These are phyloP conservation scores for Achaetomium macrosporum DNA, from an alignment of 2,329 filamentous ascomycete species.

Conservation along the genomic window DNA sequence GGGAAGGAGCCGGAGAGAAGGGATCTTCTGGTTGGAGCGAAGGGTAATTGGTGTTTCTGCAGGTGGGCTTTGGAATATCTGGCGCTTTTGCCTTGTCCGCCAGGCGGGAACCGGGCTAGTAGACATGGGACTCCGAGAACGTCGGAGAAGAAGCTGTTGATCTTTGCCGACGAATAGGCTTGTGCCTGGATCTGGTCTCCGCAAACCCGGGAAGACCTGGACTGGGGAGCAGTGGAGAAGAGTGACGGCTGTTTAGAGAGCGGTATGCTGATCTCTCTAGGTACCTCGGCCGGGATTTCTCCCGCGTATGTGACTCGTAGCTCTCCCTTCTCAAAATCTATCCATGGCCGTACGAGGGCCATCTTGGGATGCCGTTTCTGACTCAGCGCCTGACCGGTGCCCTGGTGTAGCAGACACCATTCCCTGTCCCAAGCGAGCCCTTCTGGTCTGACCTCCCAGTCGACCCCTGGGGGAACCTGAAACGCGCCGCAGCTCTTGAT, in stretches of 20 bases:
- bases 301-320: conserved; percentile 55
- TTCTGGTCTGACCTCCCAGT: conserved; percentile 75
- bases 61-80: conserved; percentile 69
- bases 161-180: conserved; percentile 58
- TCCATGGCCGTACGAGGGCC: conserved; percentile 69
- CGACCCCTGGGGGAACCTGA: conserved; percentile 52
- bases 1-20: conserved; percentile 50
- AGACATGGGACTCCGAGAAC: conserved; percentile 74
- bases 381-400: conserved; percentile 75
- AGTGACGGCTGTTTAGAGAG: conserved; percentile 61
- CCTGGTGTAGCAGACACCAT: conserved; percentile 89
- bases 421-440: conserved; percentile 92
- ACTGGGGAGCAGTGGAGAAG: conserved; percentile 39
- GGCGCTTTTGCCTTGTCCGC: conserved; percentile 51
- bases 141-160: conserved; percentile 72
- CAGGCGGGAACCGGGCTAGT: conserved; percentile 75
- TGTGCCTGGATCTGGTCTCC: conserved; percentile 70
- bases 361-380: conserved; percentile 87
- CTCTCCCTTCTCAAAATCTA: conserved; percentile 64
- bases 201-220: conserved; percentile 64
- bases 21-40: conserved; percentile 6
- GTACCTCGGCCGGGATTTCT: conserved; percentile 19
- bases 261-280: conserved; percentile 47
- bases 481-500: conserved; percentile 92
- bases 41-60: conserved; percentile 46